These are phyloP conservation scores for Kalanchoe fedtschenkoi DNA, from an alignment of 164 flowering plant genomes.

Conservation along the genomic window DNA sequence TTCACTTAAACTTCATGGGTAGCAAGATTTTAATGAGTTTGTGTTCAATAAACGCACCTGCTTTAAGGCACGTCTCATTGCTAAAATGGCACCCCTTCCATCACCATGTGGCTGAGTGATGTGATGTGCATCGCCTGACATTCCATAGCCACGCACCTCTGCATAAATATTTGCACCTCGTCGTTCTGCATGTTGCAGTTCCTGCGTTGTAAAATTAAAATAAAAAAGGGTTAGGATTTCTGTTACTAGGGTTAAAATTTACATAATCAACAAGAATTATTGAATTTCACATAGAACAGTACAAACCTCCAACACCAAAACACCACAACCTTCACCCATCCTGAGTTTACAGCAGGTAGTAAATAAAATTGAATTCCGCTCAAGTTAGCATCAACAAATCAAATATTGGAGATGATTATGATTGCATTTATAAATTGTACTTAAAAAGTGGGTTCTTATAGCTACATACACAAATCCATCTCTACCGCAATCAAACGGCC, in stretches of 20 bases:
- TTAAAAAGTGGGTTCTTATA: not conserved
- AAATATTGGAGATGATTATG: not conserved
- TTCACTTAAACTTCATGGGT: too few species aligned
- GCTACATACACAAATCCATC: conserved; percentile 92
- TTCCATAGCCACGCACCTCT: conserved; percentile 92
- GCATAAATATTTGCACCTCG: conserved; percentile 92
- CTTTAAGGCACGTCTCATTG: conserved; percentile 75
- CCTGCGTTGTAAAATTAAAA: conserved; percentile 27
- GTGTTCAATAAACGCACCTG: conserved; percentile 35
- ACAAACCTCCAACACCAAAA: conserved; percentile 89
- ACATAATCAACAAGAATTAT: not conserved
- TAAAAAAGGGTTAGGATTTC: not conserved
- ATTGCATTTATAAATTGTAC: not conserved
- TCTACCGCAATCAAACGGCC: conserved; percentile 87
- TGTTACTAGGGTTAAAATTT: not conserved
- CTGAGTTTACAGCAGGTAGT: conserved; percentile 29
- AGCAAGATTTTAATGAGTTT: too few species aligned
- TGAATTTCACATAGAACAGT: not conserved
- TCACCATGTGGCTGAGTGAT: conserved; percentile 83
- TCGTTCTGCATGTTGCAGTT: conserved; percentile 70
- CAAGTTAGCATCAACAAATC: conserved; percentile 1
- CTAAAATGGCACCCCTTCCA: conserved; percentile 90
- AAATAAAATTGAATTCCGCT: conserved; percentile 1
- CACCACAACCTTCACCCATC: conserved; percentile 93
- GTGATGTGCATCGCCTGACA: conserved; percentile 99